Conservation (phyloP, 768 basidiomycete species). For the Tricholomella constricta region DNA sequence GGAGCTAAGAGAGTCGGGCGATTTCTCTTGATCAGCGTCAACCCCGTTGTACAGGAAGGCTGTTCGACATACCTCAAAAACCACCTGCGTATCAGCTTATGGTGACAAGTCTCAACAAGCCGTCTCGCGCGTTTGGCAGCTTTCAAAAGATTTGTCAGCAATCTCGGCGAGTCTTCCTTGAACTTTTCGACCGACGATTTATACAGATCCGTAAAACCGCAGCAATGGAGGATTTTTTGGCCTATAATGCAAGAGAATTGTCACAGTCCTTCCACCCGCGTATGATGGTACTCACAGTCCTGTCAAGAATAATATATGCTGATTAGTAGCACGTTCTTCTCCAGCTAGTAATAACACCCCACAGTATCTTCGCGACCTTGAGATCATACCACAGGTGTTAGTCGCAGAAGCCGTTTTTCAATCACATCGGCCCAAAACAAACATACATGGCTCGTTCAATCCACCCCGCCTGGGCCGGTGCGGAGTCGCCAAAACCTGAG, state of each 20-base stretch:
- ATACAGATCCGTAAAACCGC: not conserved
- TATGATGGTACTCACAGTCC: not conserved
- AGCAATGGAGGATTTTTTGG: not conserved
- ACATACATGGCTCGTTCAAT: not conserved
- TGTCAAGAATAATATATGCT: not conserved
- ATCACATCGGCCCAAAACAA: not conserved
- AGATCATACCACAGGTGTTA: not conserved
- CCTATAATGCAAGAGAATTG: not conserved
- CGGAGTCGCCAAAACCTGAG: not conserved
- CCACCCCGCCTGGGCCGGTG: not conserved
- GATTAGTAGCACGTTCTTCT: not conserved
- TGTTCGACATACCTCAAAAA: not conserved
- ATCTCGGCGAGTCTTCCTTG: not conserved
- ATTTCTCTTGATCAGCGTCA: too few relatives aligned
- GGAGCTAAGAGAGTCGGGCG: too few relatives aligned
- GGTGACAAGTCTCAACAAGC: too few relatives aligned
- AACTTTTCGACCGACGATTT: not conserved
- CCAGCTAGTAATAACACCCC: not conserved
- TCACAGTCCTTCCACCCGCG: too few relatives aligned
- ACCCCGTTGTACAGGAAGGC: too few relatives aligned
- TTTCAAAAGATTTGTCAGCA: not conserved
- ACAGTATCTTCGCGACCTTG: not conserved
- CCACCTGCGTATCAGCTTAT: too few relatives aligned
- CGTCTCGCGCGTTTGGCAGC: not conserved
- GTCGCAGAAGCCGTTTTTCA: not conserved